Evolutionary conservation across 495 filamentous ascomycete species (phyloP), one percentile per base, ranked within the genome.

Genomic region (Hyaloscypha finlandica): DNA sequence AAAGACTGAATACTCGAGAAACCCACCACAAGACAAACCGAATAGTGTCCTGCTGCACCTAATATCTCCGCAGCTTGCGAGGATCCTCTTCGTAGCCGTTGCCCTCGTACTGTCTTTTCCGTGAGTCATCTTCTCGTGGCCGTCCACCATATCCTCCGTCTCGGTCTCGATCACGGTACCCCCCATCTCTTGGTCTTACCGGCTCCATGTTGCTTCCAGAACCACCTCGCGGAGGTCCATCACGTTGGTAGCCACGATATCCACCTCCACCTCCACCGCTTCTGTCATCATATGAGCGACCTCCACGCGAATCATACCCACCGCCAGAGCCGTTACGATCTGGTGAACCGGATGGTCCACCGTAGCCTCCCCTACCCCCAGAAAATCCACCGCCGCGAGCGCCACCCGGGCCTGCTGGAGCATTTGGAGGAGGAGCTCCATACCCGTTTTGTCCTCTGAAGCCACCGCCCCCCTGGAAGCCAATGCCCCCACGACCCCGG

Each of bases 1-100:
- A 82, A 79, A 77, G 72, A 75, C 71, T 77, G 74, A 77, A 77
- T 73, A 78, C 68, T 70, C 68, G 66, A 74, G 59, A 74, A 67
- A 71, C 72, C 69, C 67, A 74, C 72, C 73, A 74, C 72, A 74
- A 71, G 72, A 66, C 68, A 69, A 73, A 71, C 66, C 54, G 57
- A n/a, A 68, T 64, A 61, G 53, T 57, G 64, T 59, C 62, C 60
- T 61, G 64, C 56, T 70, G 61, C 48, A 57, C 68, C 80, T 82
- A 93, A 81, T 94, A 93, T 73, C 91, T 88, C 77, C 90, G 86
- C 73, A 92, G 85, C 74, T 88, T 90, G 64, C 92, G 86, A 45
- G 90, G 87, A 76, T 95, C 91, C 71, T 94, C 90, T 74, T 92
- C 88, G 68, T 85, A 84, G 64, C 86, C 86, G 51, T 82, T 90